Evolutionary conservation across 208 protist species (phyloP), one percentile per base, ranked within the genome.

Genomic region (Endotrypanum monterogeii): DNA sequence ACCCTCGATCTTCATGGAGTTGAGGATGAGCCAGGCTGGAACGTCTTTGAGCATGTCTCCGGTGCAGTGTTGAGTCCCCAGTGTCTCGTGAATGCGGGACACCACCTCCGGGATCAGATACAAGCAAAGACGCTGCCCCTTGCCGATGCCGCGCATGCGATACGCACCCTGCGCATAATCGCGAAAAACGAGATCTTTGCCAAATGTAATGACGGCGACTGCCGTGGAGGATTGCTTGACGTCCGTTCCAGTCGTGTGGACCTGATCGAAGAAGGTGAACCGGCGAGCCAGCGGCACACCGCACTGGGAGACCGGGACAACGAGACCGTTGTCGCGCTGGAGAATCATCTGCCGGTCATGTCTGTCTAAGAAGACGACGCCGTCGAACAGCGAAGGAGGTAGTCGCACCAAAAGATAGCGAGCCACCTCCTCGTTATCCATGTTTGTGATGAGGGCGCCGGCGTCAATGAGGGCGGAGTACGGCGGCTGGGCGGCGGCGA

Each of bases 231-330:
- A 85, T 69, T 98, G 97, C 79, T 98, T 93, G 56, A 99, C 96
- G 70, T 99, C 98, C 69, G 98, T 99, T 60, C 97, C 97, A 37
- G 97, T 99, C 41, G 97, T 99, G 84, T 99, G 97, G 20, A 98
- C 89, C 83, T 97, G 88, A 68, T 98, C 96, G 67, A 98, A 98
- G 83, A 98, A 98, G 54, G 95, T 94, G 67, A 98, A 98, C 41
- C 95, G 83, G 37, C 91, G 89, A 8, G 87, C 86, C 39, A 92
- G 85, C n/a, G 89, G 78, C 60, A 99, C 90, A 65, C 97, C 98
- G 76, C 95, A 98, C 85, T 98, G 96, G 1, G 92, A 87, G 16
- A 98, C 90, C 14, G 91, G 89, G 32, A 98, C 81, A 35, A 87
- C 83, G 5, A 89, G 72, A 30, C 91, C 91, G 51, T 94, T 96